Evolutionary conservation across 768 basidiomycete species (phyloP), one percentile per base, ranked within the genome.

Genomic region (Pisolithus microcarpus): DNA sequence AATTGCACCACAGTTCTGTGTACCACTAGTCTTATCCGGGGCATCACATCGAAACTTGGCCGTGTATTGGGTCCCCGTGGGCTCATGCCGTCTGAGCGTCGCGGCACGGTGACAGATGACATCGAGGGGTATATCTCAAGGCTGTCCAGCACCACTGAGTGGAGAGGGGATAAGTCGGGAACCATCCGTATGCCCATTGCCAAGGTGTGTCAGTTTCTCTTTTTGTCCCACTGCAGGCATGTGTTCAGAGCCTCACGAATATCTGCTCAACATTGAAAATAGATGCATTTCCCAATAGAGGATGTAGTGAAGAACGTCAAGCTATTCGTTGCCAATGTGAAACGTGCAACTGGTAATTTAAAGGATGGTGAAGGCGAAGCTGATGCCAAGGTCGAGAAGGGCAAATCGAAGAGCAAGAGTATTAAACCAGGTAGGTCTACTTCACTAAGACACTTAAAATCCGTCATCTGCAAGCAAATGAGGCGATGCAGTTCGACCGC

Each of bases 71-170:
- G 95, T 59, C 94, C 92, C 38, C 81, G 90, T 48, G 95, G 95
- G 50, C 71, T 98, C 42, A 96, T 99, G 94, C 96, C 96, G 10
- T 87, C 89, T 7, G 90, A 87, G 55, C 84, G 93, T 65, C 79
- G 93, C 51, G 96, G 96, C 5, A 94, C 94, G 1, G 95, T 98
- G 18, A 90, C 91, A 1, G 88, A 92, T 46, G 91, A 97, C 53
- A 75, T 97, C 38, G 84, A 76, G 13, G 82, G 82, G 11, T 94
- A 87, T 56, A 82, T 99, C 51, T 76, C 80, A 58, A 80, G 81
- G 45, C 77, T 95, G 34, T 79, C 82, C 50, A 91, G 89, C 11
- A 84, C 85, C 4, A 82, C 85, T 43, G 93, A 97, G 63, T 99
- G 95, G 92, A 90, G 84, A 68, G 91, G 90, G 8, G 92, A 96